These are phyloP conservation scores for Pilatotrama ljubarskyi DNA, from an alignment of 768 basidiomycete genomes.

Conservation along the genomic window DNA sequence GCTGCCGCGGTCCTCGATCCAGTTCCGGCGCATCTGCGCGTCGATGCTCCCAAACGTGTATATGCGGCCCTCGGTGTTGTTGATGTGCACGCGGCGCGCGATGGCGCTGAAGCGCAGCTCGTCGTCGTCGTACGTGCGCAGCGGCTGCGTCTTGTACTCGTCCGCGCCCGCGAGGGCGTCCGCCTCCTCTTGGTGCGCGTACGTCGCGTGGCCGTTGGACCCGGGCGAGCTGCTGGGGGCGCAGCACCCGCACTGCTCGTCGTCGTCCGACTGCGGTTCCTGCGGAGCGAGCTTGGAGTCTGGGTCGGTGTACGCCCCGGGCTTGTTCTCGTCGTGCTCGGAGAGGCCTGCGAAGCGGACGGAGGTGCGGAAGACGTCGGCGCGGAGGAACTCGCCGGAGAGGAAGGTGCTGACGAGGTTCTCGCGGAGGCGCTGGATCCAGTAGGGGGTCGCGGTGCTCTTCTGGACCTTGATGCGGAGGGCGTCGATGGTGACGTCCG, in stretches of 20 bases:
- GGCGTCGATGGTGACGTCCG: conserved; percentile 36
- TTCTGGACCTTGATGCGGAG: conserved; percentile 37
- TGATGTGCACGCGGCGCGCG: conserved; percentile 39
- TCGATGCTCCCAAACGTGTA: conserved; percentile 43
- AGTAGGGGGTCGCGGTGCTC: conserved; percentile 39
- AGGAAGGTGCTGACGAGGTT: conserved; percentile 42
- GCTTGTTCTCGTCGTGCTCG: conserved; percentile 12
- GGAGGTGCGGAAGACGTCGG: conserved; percentile 40
- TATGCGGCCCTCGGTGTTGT: conserved; percentile 36
- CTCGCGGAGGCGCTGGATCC: conserved; percentile 37
- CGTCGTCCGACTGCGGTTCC: background rate
- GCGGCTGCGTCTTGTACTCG: conserved; percentile 7
- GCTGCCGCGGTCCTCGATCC: conserved; percentile 38
- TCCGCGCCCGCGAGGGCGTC: conserved; percentile 1
- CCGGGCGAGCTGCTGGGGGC: background rate
- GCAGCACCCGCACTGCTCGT: background rate
- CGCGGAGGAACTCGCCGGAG: conserved; percentile 41
- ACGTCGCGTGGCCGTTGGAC: conserved; percentile 4
- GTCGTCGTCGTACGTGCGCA: conserved; percentile 22
- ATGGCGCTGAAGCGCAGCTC: conserved; percentile 36
- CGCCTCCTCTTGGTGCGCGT: background rate
- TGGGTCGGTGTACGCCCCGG: conserved; percentile 9
- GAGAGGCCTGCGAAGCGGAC: conserved; percentile 32
- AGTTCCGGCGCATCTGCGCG: conserved; percentile 41
- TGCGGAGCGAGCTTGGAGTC: conserved; percentile 2